Base-by-base conservation (phyloP, 805 yeast species). In the Komagataella populi region DNA sequence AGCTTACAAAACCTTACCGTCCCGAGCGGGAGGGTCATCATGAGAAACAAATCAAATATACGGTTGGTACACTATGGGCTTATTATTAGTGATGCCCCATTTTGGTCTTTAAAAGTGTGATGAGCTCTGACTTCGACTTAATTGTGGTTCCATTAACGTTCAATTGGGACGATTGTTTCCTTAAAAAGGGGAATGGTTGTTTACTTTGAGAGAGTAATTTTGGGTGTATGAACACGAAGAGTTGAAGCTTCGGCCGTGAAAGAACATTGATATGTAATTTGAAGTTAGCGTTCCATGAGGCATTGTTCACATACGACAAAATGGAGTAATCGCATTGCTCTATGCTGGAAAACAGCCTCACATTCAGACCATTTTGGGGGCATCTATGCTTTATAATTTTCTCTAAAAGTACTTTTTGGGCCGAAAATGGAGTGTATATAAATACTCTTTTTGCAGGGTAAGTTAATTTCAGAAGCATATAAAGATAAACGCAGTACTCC, bases 401-500 rank as follows among this genome's bases (percentile, higher is more conserved):
- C 24, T 63, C 59, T 2, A 80, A 57, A 22, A 78, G 60, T 5
- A 60, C 58, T 51, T 59, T 63, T 57, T 78, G 83, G 6, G 69
- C 65, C 18, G 62, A 61, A 39, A 66, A 69, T 4, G 67, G 60
- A 1, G 78, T 69, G 23, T 72, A 55, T 7, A 82, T 69, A 17
- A 68, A 63, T 17, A 81, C 68, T 18, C 58, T 58, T 0, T 59
- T 54, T 1, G 57, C 45, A 0, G 75, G 67, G 53, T 76, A 77
- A 0, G 77, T 78, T 18, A 69, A 53, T 4, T 74, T 56, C 71
- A 80, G 62, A 52, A 75, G 77, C 60, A 69, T 70, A 56, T 64
- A 77, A 6, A 77, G 53, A 0, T 65, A 61, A 14, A 75, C 75
- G 16, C 72, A 65, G 52, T 63, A 72, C 54, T 74, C 77, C 0